Evolutionary conservation across 2,329 filamentous ascomycete genomes (phyloP), one percentile per base, ranked within the genome.

Genomic region (Arthroderma uncinatum): DNA sequence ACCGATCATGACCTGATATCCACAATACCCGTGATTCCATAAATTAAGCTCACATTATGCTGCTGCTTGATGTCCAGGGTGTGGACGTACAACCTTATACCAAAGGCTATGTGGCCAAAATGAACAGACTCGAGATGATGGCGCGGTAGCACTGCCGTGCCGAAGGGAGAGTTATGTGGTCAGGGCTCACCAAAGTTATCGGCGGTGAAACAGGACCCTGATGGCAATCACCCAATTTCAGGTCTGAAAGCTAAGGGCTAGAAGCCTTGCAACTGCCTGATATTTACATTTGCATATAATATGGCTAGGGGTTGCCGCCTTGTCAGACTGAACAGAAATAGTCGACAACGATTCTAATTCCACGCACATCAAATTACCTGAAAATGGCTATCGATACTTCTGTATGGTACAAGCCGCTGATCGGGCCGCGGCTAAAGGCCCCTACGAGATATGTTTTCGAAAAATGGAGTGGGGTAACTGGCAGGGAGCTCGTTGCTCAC

Each of bases 381-480:
- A 36, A 37, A 36, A 37, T 53, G 34, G 50, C 50, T n/a, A 53
- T 53, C 21, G 50, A 53, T 36, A 53, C 50, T 36, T 53, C 50
- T 0, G 50, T 53, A 23, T 53, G 50, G 50, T 53, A 53, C 19
- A 53, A 53, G 50, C 50, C 50, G 28, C 50, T 25, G 50, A 53
- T 53, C 16, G 50, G 50, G 16, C 50, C 8, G 50, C 28, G 50
- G 50, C 50, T 53, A 8, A 53, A 53, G 12, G 30, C 50, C n/a
- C 10, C 50, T n/a, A 53, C 50, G 14, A 9, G 34, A 23, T 53
- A 53, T 53, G 30, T 53, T 3, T 53, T 53, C 36, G 30, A 53
- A 19, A 36, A 53, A 53, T 53, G 50, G 50, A 53, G 50, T 36
- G 50, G 50, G 36, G 50, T 53, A 16, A 19, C 50, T 53, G 50